Evolutionary conservation across 2,329 filamentous ascomycete species (phyloP), one percentile per base, ranked within the genome.

Genomic region (Colletotrichum sublineola): DNA sequence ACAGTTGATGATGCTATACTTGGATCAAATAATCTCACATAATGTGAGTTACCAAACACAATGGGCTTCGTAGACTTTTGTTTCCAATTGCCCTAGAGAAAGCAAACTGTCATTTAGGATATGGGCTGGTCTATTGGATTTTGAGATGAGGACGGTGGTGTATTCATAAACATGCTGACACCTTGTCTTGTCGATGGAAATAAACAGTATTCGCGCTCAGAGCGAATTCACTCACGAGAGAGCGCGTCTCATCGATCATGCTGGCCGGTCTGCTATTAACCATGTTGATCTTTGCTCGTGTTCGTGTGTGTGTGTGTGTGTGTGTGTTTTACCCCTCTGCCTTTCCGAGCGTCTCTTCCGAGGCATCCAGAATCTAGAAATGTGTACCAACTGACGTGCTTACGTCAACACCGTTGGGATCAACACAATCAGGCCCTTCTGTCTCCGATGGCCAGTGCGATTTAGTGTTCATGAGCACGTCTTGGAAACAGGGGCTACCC

Each of bases 401-500:
- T 46, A 18, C 14, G 11, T 61, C 57, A 31, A n/a, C 15, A 20
- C 57, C 42, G 2, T 36, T 15, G 4, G 46, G 57, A 36, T 46
- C 15, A 24, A 24, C 42, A 3, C 42, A n/a, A 44, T 29, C 3
- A 24, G 29, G 15, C 29, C 29, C 18, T 24, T 61, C 29, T 11
- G 9, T 36, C 36, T 29, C 29, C 20, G 18, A 44, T 14, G 57
- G 33, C 57, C 40, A 46, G 9, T 61, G 46, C 29, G 36, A 14
- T 15, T 48, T 61, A 29, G 57, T 42, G 12, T 48, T 61, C 29
- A 24, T 29, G 57, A 15, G 31, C 33, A 61, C 5, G 57, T 33
- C 53, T 60, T 14, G 15, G 18, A 1, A 42, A 44, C 48, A 36
- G 38, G 58, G 9, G 58, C 29, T 3, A 63, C 67, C 75, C 33